These are phyloP conservation scores for Craspedostauros australis DNA, from an alignment of 108 stramenopile genomes.

Conservation along the genomic window DNA sequence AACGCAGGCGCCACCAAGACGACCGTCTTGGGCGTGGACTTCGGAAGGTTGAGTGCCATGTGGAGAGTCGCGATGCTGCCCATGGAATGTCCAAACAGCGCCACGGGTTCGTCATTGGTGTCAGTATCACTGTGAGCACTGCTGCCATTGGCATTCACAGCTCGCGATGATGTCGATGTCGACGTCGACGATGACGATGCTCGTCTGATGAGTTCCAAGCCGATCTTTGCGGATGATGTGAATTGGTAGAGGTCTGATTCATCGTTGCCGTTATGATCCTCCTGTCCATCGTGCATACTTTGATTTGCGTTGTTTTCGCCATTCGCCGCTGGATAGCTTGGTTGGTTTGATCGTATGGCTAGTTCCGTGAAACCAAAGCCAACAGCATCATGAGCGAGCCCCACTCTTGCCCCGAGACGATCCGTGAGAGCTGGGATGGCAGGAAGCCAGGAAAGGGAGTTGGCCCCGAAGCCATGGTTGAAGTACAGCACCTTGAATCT, in stretches of 20 bases:
- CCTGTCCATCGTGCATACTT: neutral
- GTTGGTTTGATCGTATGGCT: too few relatives aligned
- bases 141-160: slow-evolving; percentile 5
- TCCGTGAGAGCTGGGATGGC: slow-evolving; percentile 39
- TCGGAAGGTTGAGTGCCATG: slow-evolving; percentile 46
- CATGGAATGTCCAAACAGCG: slow-evolving; percentile 77
- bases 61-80: slow-evolving; percentile 53
- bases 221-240: slow-evolving; percentile 39
- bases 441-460: slow-evolving; percentile 61
- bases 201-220: slow-evolving; percentile 19
- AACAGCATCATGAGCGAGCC: slow-evolving; percentile 66
- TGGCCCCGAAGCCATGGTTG: slow-evolving; percentile 84
- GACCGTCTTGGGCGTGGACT: slow-evolving; percentile 25
- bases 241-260: slow-evolving; percentile 24
- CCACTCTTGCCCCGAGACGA: slow-evolving; percentile 34
- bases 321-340: too few relatives aligned
- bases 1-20: slow-evolving; percentile 70
- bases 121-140: too few relatives aligned
- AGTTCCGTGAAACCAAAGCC: slow-evolving; percentile 86
- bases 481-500: slow-evolving; percentile 43
- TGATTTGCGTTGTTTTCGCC: too few relatives aligned
- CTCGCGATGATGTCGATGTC: neutral
- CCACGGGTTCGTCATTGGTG: slow-evolving; percentile 9
- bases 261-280: neutral
- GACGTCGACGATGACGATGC: neutral